These are phyloP conservation scores for Jacaranda mimosifolia DNA, from an alignment of 257 asterid species.

Conservation along the genomic window DNA sequence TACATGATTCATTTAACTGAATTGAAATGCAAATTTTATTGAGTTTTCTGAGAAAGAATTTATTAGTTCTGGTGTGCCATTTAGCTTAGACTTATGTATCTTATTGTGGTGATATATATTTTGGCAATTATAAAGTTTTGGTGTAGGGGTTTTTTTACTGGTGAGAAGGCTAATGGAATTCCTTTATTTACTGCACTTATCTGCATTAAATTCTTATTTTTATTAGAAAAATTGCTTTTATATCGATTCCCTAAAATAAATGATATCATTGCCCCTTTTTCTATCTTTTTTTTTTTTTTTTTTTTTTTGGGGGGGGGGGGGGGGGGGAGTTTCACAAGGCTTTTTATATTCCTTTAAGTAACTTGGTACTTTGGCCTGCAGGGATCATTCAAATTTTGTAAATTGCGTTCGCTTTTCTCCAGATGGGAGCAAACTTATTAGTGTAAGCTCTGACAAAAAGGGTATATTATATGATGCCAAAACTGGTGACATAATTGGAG, in stretches of 20 bases:
- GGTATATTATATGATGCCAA: slow-evolving; percentile 89
- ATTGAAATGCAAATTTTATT: background rate
- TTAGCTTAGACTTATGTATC: background rate
- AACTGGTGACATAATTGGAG: slow-evolving; percentile 81
- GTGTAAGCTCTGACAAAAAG: slow-evolving; percentile 95
- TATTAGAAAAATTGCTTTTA: too few species aligned
- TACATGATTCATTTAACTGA: background rate
- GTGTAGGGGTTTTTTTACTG: background rate
- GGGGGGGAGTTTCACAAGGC: too few species aligned
- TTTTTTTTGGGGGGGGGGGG: too few species aligned
- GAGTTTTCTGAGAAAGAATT: background rate
- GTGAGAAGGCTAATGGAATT: background rate
- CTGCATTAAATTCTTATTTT: background rate
- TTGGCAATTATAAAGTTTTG: background rate
- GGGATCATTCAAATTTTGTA: slow-evolving; percentile 94
- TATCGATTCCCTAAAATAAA: too few species aligned
- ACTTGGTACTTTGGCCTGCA: slow-evolving; percentile 51
- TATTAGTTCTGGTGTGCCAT: background rate
- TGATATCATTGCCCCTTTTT: too few species aligned
- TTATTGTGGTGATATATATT: background rate
- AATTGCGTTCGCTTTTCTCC: slow-evolving; percentile 96
- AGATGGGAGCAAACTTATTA: slow-evolving; percentile 82
- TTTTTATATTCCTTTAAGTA: background rate
- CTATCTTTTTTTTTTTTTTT: too few species aligned
- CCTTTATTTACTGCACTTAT: background rate